Conservation (phyloP, 805 yeast species). For the Candida saitoana region DNA sequence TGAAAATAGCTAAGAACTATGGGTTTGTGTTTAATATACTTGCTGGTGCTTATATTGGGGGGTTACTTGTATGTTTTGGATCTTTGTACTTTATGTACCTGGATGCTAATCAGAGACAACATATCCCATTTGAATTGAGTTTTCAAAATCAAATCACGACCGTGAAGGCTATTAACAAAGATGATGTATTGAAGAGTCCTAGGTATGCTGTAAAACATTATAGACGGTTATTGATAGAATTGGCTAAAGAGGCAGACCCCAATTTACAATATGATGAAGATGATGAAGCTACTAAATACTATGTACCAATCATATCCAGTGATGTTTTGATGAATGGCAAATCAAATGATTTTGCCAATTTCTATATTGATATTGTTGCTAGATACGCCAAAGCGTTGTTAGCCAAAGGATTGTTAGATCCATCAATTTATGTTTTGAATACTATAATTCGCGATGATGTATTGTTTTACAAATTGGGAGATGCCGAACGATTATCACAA, state of each 20-base stretch:
- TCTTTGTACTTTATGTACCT: constrained; percentile 35
- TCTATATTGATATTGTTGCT: constrained; percentile 39
- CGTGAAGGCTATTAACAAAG: constrained; percentile 42
- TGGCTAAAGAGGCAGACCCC: constrained; percentile 26
- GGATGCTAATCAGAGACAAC: constrained; percentile 37
- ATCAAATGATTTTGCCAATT: constrained; percentile 33
- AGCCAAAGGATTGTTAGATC: constrained; percentile 36
- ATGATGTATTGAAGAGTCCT: constrained; percentile 39
- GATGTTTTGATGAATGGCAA: constrained; percentile 25
- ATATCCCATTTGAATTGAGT: constrained; percentile 36
- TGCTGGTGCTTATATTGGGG: constrained; percentile 44
- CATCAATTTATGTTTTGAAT: constrained; percentile 24
- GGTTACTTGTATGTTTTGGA: constrained; percentile 34
- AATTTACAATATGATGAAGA: constrained; percentile 23
- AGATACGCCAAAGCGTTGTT: constrained; percentile 38
- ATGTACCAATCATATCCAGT: constrained; percentile 32
- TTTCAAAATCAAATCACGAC: constrained; percentile 31
- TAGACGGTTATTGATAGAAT: constrained; percentile 30
- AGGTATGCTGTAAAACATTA: constrained; percentile 42
- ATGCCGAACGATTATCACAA: constrained; percentile 37
- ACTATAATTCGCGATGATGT: constrained; percentile 32
- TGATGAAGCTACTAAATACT: constrained; percentile 21
- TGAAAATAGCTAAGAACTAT: constrained; percentile 12
- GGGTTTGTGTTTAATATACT: constrained; percentile 31
- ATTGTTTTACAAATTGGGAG: constrained; percentile 35